phyloP scores from a whole-genome alignment of 768 basidiomycete species.

The Boletus coccyginus region DNA sequence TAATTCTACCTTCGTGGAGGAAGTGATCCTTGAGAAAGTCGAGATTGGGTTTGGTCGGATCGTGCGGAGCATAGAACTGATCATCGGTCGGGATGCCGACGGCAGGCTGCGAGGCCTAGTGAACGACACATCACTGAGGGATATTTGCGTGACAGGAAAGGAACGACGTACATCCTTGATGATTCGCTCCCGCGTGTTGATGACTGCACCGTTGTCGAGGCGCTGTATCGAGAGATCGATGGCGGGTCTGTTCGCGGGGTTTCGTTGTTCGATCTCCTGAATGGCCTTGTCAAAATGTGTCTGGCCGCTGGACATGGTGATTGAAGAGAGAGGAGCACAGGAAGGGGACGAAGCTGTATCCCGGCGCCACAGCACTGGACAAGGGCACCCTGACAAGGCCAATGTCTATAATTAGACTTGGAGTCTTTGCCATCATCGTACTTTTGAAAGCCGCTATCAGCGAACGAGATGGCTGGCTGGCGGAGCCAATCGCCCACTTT shows the following conservation, averaged over 20 bases:
- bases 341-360: conserved; percentile 1
- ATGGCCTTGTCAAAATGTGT: conserved; percentile 28
- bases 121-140: not conserved
- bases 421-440: not conserved
- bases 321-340: conserved; percentile 5
- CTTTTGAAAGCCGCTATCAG: too few species aligned
- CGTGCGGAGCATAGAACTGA: conserved; percentile 70
- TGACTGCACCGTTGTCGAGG: conserved; percentile 25
- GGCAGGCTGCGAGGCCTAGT: conserved; percentile 69
- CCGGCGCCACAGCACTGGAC: conserved; percentile 2
- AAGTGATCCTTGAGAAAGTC: conserved; percentile 77
- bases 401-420: conserved; percentile 19
- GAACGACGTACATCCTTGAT: conserved; percentile 22
- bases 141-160: not conserved
- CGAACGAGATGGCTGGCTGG: not conserved
- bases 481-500: not conserved
- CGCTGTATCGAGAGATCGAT: conserved; percentile 22
- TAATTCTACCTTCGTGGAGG: conserved; percentile 64
- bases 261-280: conserved; percentile 30
- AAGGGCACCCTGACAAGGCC: not conserved
- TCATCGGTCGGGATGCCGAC: conserved; percentile 62
- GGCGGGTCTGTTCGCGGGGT: conserved; percentile 14
- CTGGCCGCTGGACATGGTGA: conserved; percentile 22
- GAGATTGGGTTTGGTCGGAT: conserved; percentile 64
- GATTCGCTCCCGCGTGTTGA: conserved; percentile 27